phyloP scores from a whole-genome alignment of 2,329 filamentous ascomycete species.

The Teratosphaeria nubilosa region DNA sequence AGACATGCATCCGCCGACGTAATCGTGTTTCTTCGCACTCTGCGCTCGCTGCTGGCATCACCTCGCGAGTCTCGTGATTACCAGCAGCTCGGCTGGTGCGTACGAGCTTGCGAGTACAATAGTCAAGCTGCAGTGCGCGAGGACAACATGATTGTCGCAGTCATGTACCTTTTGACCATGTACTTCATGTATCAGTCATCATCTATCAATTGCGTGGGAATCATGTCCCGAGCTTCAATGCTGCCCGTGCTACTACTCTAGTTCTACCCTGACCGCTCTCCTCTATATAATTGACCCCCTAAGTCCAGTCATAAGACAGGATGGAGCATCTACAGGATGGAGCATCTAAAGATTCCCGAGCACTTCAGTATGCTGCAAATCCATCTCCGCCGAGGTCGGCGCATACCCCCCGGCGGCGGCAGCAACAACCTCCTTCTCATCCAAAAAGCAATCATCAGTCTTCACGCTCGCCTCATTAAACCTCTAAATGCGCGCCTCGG shows the following conservation, averaged over 20 bases:
- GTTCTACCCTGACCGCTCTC: background rate
- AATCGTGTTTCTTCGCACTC: background rate
- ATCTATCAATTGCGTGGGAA: background rate
- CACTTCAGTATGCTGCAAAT: conserved; percentile 3
- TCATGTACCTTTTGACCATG: no score
- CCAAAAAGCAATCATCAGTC: conserved; percentile 19
- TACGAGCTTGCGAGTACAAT: no score
- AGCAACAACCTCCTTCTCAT: conserved; percentile 17
- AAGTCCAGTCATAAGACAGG: background rate
- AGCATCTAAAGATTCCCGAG: background rate
- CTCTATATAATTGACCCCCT: background rate
- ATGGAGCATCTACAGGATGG: no score
- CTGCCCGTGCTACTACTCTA: background rate
- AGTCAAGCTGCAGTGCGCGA: no score
- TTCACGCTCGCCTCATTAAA: conserved; percentile 18
- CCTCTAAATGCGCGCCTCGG: conserved; percentile 18
- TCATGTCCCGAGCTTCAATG: background rate
- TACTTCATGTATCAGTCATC: background rate
- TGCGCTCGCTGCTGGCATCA: no score
- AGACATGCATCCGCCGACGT: background rate
- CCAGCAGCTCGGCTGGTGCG: no score
- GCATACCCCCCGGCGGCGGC: conserved; percentile 24
- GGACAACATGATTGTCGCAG: no score
- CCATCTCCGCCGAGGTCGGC: conserved; percentile 20
- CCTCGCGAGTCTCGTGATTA: no score